Conservation (phyloP, 805 yeast genomes). For the Spencermartinsiella europaea region DNA sequence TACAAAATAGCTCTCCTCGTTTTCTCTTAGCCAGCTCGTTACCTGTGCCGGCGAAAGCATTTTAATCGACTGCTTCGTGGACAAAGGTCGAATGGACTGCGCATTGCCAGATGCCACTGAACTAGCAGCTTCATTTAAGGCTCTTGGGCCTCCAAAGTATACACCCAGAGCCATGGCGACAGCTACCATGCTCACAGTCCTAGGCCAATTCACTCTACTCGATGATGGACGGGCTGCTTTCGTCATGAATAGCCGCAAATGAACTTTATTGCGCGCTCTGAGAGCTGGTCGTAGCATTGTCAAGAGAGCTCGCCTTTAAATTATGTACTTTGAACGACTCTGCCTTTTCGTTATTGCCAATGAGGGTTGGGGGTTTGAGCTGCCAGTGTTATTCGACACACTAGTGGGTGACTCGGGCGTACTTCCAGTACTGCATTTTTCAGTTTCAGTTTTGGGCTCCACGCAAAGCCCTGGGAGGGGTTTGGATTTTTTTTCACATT, state of each 20-base stretch:
- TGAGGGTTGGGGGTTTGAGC: no score
- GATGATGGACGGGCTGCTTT: neutral
- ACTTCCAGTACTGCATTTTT: no score
- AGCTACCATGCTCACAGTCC: neutral
- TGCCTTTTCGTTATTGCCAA: no score
- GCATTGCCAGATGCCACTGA: neutral
- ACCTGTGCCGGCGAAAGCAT: slow-evolving; percentile 50
- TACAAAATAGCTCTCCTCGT: slow-evolving; percentile 75
- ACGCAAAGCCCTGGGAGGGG: no score
- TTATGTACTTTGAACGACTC: no score
- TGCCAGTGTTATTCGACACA: no score
- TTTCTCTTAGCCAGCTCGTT: slow-evolving; percentile 57
- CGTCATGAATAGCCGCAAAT: neutral
- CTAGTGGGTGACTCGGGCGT: no score
- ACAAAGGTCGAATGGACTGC: neutral
- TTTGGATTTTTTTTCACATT: no score
- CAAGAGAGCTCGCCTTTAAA: no score
- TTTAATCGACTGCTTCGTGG: slow-evolving; percentile 1
- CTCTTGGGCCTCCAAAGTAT: neutral
- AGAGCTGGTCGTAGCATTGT: neutral
- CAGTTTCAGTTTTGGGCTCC: no score
- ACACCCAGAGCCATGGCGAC: neutral
- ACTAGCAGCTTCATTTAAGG: neutral
- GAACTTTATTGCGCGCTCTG: neutral
- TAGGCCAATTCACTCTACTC: neutral